phyloP scores from a whole-genome alignment of 495 filamentous ascomycete genomes.

The Penicillium goetzii region DNA sequence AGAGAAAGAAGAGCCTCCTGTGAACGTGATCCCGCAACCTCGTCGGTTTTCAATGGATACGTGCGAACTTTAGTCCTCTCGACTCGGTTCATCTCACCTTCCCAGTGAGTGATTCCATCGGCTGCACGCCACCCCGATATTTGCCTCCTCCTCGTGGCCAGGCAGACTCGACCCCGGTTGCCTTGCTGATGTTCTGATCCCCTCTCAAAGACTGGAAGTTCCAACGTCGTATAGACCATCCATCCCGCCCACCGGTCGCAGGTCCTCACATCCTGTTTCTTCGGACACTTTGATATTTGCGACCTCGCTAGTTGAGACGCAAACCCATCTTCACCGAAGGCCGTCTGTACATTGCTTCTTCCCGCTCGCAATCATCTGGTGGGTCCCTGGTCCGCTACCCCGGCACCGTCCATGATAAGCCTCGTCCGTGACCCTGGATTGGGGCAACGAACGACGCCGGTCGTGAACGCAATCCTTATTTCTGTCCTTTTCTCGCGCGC shows the following conservation, averaged over 20 bases:
- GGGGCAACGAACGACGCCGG: constrained; percentile 11
- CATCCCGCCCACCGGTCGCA: constrained; percentile 26
- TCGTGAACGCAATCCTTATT: constrained; percentile 18
- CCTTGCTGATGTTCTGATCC: constrained; percentile 24
- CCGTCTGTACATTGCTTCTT: constrained; percentile 25
- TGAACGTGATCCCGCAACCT: not conserved
- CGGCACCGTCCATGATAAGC: constrained; percentile 30
- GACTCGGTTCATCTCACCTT: constrained; percentile 6
- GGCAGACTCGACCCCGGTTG: constrained; percentile 17
- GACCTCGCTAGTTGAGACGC: not conserved
- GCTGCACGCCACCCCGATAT: not conserved
- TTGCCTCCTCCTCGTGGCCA: not conserved
- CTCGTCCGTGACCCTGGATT: constrained; percentile 30
- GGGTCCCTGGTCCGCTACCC: constrained; percentile 26
- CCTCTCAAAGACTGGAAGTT: constrained; percentile 16
- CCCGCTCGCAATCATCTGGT: constrained; percentile 22
- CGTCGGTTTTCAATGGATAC: constrained; percentile 17
- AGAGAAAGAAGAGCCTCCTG: not conserved
- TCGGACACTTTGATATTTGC: not conserved
- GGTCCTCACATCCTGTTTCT: constrained; percentile 30
- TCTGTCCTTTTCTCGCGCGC: not conserved
- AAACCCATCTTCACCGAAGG: constrained; percentile 10
- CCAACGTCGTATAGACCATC: not conserved
- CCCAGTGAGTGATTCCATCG: constrained; percentile 5
- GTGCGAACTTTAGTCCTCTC: constrained; percentile 11